A percentile compares a stretch with the other conserved stretches of the same genome.
Conservation (phyloP, 2,329 filamentous ascomycete species). For the Arthrobotrys pseudoclavata region DNA sequence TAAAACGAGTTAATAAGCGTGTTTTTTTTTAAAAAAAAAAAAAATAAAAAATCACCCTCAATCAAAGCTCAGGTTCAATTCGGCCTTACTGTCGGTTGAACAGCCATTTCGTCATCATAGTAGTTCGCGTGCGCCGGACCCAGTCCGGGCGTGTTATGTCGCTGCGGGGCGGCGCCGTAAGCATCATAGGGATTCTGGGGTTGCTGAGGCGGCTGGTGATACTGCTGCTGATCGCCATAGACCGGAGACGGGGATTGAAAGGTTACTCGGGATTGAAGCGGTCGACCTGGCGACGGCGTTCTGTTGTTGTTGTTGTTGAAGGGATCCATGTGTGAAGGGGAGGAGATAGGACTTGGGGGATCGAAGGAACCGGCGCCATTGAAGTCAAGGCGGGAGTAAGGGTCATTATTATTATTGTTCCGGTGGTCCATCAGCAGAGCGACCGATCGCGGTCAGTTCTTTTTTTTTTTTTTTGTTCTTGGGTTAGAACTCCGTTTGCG, state of each 20-base stretch:
- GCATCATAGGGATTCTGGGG: slow-evolving; percentile 50
- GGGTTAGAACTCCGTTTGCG: not conserved
- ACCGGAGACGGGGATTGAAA: slow-evolving; percentile 29
- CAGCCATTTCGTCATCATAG: slow-evolving; percentile 54
- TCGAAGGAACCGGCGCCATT: slow-evolving; percentile 59
- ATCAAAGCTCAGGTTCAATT: not conserved
- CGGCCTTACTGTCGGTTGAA: slow-evolving; percentile 44
- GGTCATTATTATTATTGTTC: slow-evolving; percentile 60
- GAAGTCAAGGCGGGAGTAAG: slow-evolving; percentile 63
- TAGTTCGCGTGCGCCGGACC: slow-evolving; percentile 58
- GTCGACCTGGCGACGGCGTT: slow-evolving; percentile 58
- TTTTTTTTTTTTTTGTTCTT: not conserved
- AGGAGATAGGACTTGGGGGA: slow-evolving; percentile 43
- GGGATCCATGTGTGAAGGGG: slow-evolving; percentile 52
- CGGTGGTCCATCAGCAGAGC: slow-evolving; percentile 40
- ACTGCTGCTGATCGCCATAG: slow-evolving; percentile 24
- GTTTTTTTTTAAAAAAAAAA: slow-evolving; percentile 6
- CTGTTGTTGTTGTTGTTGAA: slow-evolving; percentile 36
- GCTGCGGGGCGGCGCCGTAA: slow-evolving; percentile 42
- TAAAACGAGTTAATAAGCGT: slow-evolving; percentile 42
- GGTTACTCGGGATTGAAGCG: slow-evolving; percentile 38
- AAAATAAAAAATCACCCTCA: not conserved
- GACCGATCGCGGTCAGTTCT: slow-evolving; percentile 32
- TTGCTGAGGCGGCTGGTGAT: slow-evolving; percentile 3
- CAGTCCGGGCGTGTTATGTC: slow-evolving; percentile 47